Base-by-base conservation (phyloP, 441 rosid genomes). In the Gossypium schwendimanii region DNA sequence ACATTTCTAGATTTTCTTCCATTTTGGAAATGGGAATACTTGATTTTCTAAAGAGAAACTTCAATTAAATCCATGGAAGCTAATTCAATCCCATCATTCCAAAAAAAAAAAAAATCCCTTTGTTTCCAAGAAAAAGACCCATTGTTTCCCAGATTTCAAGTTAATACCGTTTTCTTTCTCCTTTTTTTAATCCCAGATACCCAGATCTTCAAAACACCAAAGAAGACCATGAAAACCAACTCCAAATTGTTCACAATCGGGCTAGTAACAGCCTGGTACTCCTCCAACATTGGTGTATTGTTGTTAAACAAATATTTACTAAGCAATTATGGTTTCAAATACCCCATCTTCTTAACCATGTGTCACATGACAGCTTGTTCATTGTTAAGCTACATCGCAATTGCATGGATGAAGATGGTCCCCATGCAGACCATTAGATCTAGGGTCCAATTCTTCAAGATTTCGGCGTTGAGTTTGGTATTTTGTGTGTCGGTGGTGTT, bases 311-410 rank as follows among this genome's bases (percentile, higher is more conserved):
- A 93, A 86, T 93, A 88, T 78, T 78, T 91, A 71, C 82, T 93
- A 11, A 87, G 92, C 84, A 91, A 90, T 73, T 91, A 91, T 17
- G 98, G 97, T 3, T 93, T 93, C 86, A 91, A 84, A 85, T 90
- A 90, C 74, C 97, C 97, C 69, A 90, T 93, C 81, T 91, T 91
- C 77, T 83, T 93, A 67, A 91, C 97, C 59, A 91, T 93, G 96
- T 93, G 98, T 66, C 98, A 93, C 85, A 93, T 91, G 98, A 87
- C 94, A 5, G 93, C 97, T 33, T 93, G 98, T 74, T 87, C 93
- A 24, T 73, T 93, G 77, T 81, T 91, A 28, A 89, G 96, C 85
- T 93, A 91, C 81, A 72, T 93, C 45, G 91, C 96, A 75, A 85
- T 91, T 74, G 97, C 89, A 12, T 91, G 97, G 96, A 63, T 91